Evolutionary conservation across 2,329 filamentous ascomycete species (phyloP), one percentile per base, ranked within the genome.

Genomic region (Lasiodiplodia gonubiensis): DNA sequence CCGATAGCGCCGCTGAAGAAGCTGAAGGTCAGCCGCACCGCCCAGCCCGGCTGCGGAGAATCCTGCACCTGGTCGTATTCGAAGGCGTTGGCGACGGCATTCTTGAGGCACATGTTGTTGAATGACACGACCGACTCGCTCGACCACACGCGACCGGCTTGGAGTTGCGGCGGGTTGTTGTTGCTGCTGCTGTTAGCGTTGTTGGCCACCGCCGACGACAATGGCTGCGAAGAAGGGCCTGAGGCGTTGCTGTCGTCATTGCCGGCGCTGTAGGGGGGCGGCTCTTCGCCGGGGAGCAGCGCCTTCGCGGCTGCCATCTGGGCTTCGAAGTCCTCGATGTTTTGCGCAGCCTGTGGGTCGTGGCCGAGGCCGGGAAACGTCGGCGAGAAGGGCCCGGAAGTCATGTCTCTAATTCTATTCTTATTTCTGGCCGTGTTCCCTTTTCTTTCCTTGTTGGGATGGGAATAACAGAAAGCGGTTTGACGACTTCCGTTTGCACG

Each of bases 1-100:
- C 66, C 49, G 4, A 74, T 51, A 4, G 70, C 70, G n/a, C n/a
- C 42, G n/a, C 42, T 21, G 42, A 21, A 46, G 54, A 68, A 70
- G 3, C 71, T 70, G 49, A 79, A 75, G 1, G 49, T 65, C 11
- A 78, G 67, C 23, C 66, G 71, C 1, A 71, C 74, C 30, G 37
- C 64, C 73, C 74, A 77, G 7, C 74, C 71, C 5, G 63, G 54
- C 14, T 42, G 65, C 23, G 14, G 14, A 12, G 10, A 12, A 33
- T 33, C 54, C 35, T 3, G 48, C 18, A 18, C n/a, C 49, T 63
- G 46, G 14, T 37, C 37, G 30, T 55, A 68, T 11, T 64, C 54
- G 49, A 49, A 68, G 16, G 21, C 35, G 33, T 46, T 53, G 18
- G 49, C 57, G 21, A 68, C 52, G 37, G 51, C 60, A 33, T 64